Base-by-base conservation (phyloP, 2,329 filamentous ascomycete genomes). In the Hirsutella minnesotensis region DNA sequence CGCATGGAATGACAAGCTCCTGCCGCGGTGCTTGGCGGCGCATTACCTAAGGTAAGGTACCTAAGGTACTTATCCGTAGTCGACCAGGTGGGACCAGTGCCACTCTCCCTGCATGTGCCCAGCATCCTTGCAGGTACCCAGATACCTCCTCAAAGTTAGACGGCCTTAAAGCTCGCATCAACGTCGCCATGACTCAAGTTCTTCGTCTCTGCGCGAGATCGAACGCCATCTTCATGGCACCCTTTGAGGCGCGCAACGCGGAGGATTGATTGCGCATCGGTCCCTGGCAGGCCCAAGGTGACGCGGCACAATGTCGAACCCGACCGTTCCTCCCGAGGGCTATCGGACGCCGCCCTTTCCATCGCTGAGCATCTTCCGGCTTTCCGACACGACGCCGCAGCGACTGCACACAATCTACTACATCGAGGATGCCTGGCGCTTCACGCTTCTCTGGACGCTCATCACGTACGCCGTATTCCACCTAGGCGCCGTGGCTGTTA, bases 391-490 rank as follows among this genome's bases (percentile, higher is more conserved):
- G 39, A 63, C 57, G 30, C 30, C 61, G 45, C 65, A 73, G 37
- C 64, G 61, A 47, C 49, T 46, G 40, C 72, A 73, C 46, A 74
- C 77, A 31, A 79, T 95, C 51, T 90, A 86, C 67, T 73, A 83
- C 55, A 71, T 86, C 3, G 59, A 64, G 46, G 86, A 94, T 56
- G 85, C 94, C 43, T 90, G 86, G 81, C 81, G 83, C 49, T 95
- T 92, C 61, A 95, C 87, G 1, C 65, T 92, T 15, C 75, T 81
- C 57, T 95, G 88, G 88, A 94, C 87, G 0, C 64, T 94, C 31
- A 77, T 94, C 24, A 76, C 87, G 51, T 90, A 85, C 53, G 79
- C 75, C 29, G 70, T 78, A 18, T 84, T 89, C 48, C 86, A 95
- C 59, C 55, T 89, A 16, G 72, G 79, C 29, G 84, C 83, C 3